These are phyloP conservation scores for Athelia sp. DNA, from an alignment of 1,284 basidiomycete species.

Conservation along the genomic window DNA sequence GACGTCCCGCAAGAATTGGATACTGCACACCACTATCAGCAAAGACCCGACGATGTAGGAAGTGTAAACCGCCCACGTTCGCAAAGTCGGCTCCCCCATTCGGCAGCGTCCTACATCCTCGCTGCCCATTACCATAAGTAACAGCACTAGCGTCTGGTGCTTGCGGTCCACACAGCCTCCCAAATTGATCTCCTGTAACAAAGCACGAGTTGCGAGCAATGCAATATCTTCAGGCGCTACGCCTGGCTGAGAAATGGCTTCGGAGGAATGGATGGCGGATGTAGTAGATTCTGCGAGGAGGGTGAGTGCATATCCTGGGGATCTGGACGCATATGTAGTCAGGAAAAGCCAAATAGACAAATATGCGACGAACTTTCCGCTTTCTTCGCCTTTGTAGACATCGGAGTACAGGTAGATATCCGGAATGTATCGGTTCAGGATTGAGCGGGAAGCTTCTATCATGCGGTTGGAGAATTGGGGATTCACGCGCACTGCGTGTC, in stretches of 20 bases:
- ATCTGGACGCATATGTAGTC: conserved; percentile 42
- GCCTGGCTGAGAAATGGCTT: conserved; percentile 76
- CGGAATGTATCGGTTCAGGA: conserved; percentile 95
- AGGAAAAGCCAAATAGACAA: not conserved
- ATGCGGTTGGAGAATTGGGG: conserved; percentile 98
- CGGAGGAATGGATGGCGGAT: conserved; percentile 82
- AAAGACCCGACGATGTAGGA: conserved; percentile 1
- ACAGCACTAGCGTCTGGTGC: conserved; percentile 85
- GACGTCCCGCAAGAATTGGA: conserved; percentile 88
- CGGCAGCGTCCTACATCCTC: conserved; percentile 92
- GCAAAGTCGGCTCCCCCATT: conserved; percentile 77
- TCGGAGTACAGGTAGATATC: conserved; percentile 99
- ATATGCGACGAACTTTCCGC: conserved; percentile 72
- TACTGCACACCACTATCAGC: conserved; percentile 38
- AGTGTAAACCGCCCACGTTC: conserved; percentile 62
- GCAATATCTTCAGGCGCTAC: conserved; percentile 93
- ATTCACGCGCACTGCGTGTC: conserved; percentile 91
- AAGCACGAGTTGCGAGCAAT: conserved; percentile 67
- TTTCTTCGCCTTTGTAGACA: conserved; percentile 96
- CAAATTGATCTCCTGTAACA: conserved; percentile 75
- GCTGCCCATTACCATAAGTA: conserved; percentile 93
- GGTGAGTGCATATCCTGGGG: conserved; percentile 92
- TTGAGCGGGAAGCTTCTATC: conserved; percentile 89
- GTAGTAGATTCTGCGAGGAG: conserved; percentile 93
- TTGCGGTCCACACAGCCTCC: conserved; percentile 91